Percentiles rank a stretch among this genome's conserved stretches.
phyloP scores from a whole-genome alignment of 148 eudicot species.

The Chenopodium berlandieri region DNA sequence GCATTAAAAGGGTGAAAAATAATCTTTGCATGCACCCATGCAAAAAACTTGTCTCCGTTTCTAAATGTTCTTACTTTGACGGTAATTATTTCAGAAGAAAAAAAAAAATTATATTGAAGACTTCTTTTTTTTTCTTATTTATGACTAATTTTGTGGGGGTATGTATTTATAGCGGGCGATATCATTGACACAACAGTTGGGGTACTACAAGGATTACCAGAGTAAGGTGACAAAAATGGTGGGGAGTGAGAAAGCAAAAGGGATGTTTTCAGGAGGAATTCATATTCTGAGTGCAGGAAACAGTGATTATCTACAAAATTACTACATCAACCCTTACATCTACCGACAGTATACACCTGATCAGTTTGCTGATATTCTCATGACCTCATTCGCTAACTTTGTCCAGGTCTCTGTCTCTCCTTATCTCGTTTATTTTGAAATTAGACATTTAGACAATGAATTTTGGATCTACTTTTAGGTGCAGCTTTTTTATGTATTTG shows the following conservation, averaged over 20 bases:
- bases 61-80: too few relatives aligned
- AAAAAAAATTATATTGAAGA: background rate
- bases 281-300: constrained; percentile 84
- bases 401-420: constrained; percentile 49
- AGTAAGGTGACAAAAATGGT: constrained; percentile 56
- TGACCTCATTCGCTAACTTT: constrained; percentile 50
- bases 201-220: constrained; percentile 74
- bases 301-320: constrained; percentile 86
- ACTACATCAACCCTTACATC: constrained; percentile 63
- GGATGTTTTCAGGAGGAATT: constrained; percentile 67
- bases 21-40: background rate
- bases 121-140: too few relatives aligned
- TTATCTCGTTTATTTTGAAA: background rate
- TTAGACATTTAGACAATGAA: background rate
- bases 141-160: background rate
- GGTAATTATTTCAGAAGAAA: too few relatives aligned
- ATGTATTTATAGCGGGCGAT: constrained; percentile 52
- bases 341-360: constrained; percentile 54
- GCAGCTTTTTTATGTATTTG: too few relatives aligned
- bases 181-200: constrained; percentile 62
- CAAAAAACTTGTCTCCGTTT: background rate
- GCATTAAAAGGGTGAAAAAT: too few relatives aligned
- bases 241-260: constrained; percentile 58
- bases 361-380: constrained; percentile 61
- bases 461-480: too few relatives aligned